A percentile compares a stretch with the other conserved stretches of the same genome.
These are phyloP conservation scores for Leishmania amazonensis DNA, from an alignment of 208 protist species.

Conservation along the genomic window DNA sequence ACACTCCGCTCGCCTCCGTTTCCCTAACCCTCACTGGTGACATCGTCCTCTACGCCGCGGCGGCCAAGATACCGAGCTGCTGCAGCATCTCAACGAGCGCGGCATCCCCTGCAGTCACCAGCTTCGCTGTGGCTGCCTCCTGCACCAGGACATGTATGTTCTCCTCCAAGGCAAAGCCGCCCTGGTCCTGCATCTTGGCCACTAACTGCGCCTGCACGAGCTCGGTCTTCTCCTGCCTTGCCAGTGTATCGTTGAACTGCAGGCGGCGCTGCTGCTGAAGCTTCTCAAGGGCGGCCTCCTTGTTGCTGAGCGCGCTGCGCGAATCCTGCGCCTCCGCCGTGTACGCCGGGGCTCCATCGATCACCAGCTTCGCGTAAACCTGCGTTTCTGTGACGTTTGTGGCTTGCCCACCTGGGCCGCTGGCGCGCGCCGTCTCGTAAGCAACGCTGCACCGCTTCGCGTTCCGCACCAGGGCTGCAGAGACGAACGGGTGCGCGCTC, in stretches of 20 bases:
- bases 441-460: conserved; percentile 38
- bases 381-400: conserved; percentile 90
- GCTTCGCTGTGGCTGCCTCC: conserved; percentile 19
- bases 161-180: conserved; percentile 31
- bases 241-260: conserved; percentile 78
- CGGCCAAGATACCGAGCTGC: conserved; percentile 20
- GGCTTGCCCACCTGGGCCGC: conserved; percentile 88
- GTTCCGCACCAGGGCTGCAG: conserved; percentile 58
- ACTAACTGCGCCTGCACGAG: conserved; percentile 45
- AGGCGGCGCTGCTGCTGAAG: conserved; percentile 49
- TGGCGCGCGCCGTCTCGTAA: conserved; percentile 82
- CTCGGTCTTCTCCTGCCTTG: conserved; percentile 49
- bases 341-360: conserved; percentile 75
- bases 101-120: conserved; percentile 25
- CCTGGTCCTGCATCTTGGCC: conserved; percentile 16
- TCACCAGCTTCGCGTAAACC: conserved; percentile 75
- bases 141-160: conserved; percentile 19
- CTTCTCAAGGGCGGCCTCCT: conserved; percentile 72
- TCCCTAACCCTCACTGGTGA: background rate
- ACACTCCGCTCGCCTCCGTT: background rate
- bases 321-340: conserved; percentile 86
- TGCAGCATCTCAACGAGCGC: conserved; percentile 34
- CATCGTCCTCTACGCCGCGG: background rate
- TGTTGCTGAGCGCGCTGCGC: conserved; percentile 82
- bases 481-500: conserved; percentile 55